Evolutionary conservation across 2,329 filamentous ascomycete species (phyloP).

Genomic region (Trichoderma sp.): DNA sequence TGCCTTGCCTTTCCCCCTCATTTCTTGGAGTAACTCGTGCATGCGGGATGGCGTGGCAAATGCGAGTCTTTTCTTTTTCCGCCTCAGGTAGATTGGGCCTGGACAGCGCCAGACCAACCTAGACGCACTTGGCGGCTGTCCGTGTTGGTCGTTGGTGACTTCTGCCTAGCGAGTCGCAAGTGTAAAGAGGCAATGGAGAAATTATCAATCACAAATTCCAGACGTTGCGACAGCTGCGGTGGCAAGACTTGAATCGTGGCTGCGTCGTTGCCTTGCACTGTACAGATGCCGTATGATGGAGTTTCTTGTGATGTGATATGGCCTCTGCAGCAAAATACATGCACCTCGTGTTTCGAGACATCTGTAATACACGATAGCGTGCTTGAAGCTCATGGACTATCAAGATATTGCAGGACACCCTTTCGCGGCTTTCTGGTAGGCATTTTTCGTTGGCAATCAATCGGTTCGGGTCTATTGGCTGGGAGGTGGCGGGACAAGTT

Average conservation of each 20-base stretch:
- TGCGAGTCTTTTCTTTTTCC: not conserved
- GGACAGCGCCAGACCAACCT: not conserved
- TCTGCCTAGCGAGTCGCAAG: not conserved
- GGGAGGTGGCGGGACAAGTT: not conserved
- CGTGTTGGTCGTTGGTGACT: not conserved
- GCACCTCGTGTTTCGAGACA: not conserved
- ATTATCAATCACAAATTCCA: constrained; percentile 1
- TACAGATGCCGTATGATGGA: not conserved
- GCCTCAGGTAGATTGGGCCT: not conserved
- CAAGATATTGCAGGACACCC: constrained; percentile 5
- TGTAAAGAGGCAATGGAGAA: not conserved
- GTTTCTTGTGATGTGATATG: not conserved
- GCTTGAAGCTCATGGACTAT: not conserved
- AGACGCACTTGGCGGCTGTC: not conserved
- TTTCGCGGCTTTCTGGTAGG: not conserved
- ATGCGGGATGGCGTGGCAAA: constrained; percentile 7
- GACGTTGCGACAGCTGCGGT: not conserved
- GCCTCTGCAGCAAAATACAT: not conserved
- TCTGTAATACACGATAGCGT: not conserved
- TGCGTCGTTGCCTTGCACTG: constrained; percentile 3
- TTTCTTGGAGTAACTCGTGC: not conserved
- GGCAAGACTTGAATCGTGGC: constrained; percentile 3
- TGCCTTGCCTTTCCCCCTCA: not conserved
- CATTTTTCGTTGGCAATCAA: not conserved
- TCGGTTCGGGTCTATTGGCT: not conserved